A percentile compares a stretch with the other conserved stretches of the same genome.
Evolutionary conservation across 306 rosid genomes (phyloP).

Genomic region (Coriaria nepalensis): DNA sequence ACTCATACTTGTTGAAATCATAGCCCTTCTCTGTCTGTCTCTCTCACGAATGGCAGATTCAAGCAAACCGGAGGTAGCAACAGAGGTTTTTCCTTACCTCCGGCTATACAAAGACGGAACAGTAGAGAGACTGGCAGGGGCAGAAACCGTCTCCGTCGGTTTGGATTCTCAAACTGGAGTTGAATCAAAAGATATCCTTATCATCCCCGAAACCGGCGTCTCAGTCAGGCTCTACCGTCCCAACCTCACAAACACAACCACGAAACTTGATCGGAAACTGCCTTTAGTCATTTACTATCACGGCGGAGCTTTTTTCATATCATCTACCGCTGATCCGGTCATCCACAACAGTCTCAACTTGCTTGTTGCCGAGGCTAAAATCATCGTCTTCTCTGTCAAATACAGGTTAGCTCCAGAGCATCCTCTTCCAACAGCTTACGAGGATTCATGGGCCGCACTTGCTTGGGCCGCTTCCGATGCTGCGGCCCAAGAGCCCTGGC

Average conservation of each 20-base stretch:
- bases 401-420: conserved; percentile 71
- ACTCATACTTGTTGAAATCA: too few relatives aligned
- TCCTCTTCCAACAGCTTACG: conserved; percentile 53
- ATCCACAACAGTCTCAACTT: conserved; percentile 62
- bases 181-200: conserved; percentile 50
- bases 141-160: conserved; percentile 36
- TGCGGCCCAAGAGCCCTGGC: conserved; percentile 31
- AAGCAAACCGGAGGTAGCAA: conserved; percentile 9
- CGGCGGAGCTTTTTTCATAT: conserved; percentile 65
- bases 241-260: not conserved
- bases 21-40: not conserved
- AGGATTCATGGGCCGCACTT: conserved; percentile 66
- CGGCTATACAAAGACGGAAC: conserved; percentile 47
- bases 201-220: conserved; percentile 39
- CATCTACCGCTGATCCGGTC: conserved; percentile 48
- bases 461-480: conserved; percentile 35
- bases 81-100: conserved; percentile 61
- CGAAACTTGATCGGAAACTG: conserved; percentile 17
- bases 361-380: conserved; percentile 41
- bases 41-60: conserved; percentile 11
- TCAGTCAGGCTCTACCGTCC: conserved; percentile 55
- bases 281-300: conserved; percentile 59
- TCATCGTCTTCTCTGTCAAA: conserved; percentile 39
- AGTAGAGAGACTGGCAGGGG: conserved; percentile 47
- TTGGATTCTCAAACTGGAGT: conserved; percentile 45